Evolutionary conservation across 2,329 filamentous ascomycete species (phyloP).

Genomic region (Stemphylium vesicarium): DNA sequence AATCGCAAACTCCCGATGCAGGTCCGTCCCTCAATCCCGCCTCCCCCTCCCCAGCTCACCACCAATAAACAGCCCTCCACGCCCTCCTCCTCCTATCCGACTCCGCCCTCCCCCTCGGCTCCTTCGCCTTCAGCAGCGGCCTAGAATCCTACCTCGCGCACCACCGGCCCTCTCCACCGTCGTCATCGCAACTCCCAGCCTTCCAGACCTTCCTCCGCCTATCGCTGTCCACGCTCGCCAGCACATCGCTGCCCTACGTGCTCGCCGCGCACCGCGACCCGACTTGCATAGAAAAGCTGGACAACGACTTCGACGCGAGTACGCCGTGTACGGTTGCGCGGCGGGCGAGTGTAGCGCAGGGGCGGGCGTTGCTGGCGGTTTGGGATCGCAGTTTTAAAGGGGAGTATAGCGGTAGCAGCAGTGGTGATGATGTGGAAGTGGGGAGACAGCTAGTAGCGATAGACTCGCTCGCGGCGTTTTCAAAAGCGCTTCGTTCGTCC

Average conservation of each 20-base stretch:
- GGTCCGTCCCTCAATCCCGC: slow-evolving; percentile 17
- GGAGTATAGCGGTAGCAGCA: slow-evolving; percentile 19
- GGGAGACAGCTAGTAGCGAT: slow-evolving; percentile 20
- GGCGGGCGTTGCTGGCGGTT: slow-evolving; percentile 73
- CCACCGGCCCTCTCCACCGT: slow-evolving; percentile 49
- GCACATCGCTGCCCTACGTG: slow-evolving; percentile 76
- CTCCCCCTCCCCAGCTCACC: slow-evolving; percentile 1
- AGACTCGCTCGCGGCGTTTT: slow-evolving; percentile 38
- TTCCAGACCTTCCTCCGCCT: slow-evolving; percentile 73
- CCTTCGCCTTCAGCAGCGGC: slow-evolving; percentile 85
- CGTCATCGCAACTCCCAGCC: slow-evolving; percentile 46
- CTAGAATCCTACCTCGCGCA: slow-evolving; percentile 84
- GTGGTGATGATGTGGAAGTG: background rate
- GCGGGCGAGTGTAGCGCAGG: slow-evolving; percentile 76
- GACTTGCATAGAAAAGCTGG: slow-evolving; percentile 60
- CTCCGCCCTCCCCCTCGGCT: slow-evolving; percentile 80
- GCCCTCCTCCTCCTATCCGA: slow-evolving; percentile 79
- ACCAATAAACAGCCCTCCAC: slow-evolving; percentile 56
- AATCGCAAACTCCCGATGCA: slow-evolving; percentile 22
- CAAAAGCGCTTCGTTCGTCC: slow-evolving; percentile 36
- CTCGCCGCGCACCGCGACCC: slow-evolving; percentile 70
- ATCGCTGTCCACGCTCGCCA: slow-evolving; percentile 73
- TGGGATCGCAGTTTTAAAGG: slow-evolving; percentile 74
- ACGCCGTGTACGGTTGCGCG: slow-evolving; percentile 80
- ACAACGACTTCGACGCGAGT: slow-evolving; percentile 78